Conservation (phyloP, 2,329 filamentous ascomycete genomes). For the Graphiopsis chlorocephala region DNA sequence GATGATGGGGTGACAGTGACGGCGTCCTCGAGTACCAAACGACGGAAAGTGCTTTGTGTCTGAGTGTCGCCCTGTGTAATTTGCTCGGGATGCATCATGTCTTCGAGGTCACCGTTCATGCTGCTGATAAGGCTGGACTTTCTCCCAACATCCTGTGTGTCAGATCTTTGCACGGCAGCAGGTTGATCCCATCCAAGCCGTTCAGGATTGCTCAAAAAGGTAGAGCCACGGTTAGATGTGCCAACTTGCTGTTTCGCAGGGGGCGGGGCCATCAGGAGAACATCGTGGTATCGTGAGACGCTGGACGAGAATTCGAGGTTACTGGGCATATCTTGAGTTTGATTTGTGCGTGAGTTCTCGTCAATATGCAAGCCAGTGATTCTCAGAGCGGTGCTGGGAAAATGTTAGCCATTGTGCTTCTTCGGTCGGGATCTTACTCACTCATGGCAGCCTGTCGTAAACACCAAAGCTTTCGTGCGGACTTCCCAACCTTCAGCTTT, state of each 20-base stretch:
- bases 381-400: conserved; percentile 21
- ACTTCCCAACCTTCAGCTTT: conserved; percentile 39
- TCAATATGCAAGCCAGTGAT: conserved; percentile 16
- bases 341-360: background rate
- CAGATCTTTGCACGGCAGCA: background rate
- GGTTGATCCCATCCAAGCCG: background rate
- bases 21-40: background rate
- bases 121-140: conserved; percentile 24
- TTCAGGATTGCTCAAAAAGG: background rate
- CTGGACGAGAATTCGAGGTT: background rate
- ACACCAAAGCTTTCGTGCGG: conserved; percentile 33
- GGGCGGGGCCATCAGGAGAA: background rate
- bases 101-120: conserved; percentile 27
- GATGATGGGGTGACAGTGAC: conserved; percentile 12
- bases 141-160: conserved; percentile 19
- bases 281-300: conserved; percentile 2
- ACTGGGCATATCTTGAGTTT: background rate
- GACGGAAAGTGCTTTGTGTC: conserved; percentile 19
- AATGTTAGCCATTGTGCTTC: conserved; percentile 14
- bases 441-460: conserved; percentile 42
- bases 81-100: conserved; percentile 30
- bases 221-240: background rate
- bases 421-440: conserved; percentile 22
- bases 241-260: background rate
- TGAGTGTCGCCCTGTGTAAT: conserved; percentile 35